Base-by-base conservation (phyloP, 1,284 basidiomycete genomes). In the Trametes sp. region DNA sequence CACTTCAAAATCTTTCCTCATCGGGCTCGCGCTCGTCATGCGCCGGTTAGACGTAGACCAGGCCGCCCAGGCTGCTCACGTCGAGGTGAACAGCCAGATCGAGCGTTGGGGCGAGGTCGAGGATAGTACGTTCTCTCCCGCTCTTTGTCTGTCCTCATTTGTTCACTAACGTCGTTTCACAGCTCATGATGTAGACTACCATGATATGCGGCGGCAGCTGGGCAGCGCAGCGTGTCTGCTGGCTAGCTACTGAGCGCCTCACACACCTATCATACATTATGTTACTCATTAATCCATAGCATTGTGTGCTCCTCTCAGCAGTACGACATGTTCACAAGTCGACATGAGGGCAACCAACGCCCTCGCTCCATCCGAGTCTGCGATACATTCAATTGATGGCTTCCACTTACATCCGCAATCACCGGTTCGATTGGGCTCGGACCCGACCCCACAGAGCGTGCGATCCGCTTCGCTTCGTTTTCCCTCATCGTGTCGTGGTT, bases 101-200 rank as follows among this genome's bases (percentile, higher is more conserved):
- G 87, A 97, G 76, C 84, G 88, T 54, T 99, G 98, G 98, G 98
- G 98, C 26, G 95, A 98, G 78, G 98, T 99, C 0, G 98, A 99
- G 81, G 98, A 99, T 77, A 94, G 96, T 98, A 72, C 82, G 95
- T 62, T 2, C n/a, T 13, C 14, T 28, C 24, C 13, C 8, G 35
- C 84, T 23, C 59, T 26, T 68, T 61, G 59, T 62, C 55, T 42
- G 26, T 21, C 41, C 36, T 57, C 52, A 36, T n/a, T 14, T 45
- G 4, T 19, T 53, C 54, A 13, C 23, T 50, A 10, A 49, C 26
- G 31, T 29, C 36, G 13, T 23, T 24, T 10, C 60, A 63, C 28
- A 96, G 95, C 95, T 28, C 96, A 98, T 74, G 96, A 98, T 76
- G 97, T 99, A 48, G 97, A 99, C 77, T 93, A 94, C 76, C 93